Percentiles rank a stretch among this genome's conserved stretches.
phyloP scores from a whole-genome alignment of 208 protist genomes.

The Tetramitus jugosus region DNA sequence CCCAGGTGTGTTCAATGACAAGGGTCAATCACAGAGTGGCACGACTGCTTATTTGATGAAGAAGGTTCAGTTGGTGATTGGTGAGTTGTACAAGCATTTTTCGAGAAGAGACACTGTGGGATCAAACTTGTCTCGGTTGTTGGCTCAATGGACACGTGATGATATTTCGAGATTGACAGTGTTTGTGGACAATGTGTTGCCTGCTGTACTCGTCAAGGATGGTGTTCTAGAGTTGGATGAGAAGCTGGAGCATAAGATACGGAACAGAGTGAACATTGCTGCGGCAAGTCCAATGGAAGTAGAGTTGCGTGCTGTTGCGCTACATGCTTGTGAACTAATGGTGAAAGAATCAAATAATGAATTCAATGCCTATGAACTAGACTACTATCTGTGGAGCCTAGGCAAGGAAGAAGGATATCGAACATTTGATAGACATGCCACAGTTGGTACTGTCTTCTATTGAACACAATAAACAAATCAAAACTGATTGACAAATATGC shows the following conservation, averaged over 20 bases:
- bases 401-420: not conserved
- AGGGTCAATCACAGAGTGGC: not conserved
- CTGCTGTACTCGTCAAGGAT: not conserved
- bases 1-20: not conserved
- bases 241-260: not conserved
- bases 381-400: not conserved
- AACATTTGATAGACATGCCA: not conserved
- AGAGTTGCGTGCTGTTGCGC: not conserved
- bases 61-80: not conserved
- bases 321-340: not conserved
- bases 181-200: slow-evolving; percentile 14
- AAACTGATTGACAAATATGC: too few relatives aligned
- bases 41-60: not conserved
- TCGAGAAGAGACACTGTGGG: not conserved
- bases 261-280: not conserved
- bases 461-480: too few relatives aligned
- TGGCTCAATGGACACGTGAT: not conserved
- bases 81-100: not conserved
- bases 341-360: not conserved
- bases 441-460: not conserved
- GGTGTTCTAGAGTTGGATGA: not conserved
- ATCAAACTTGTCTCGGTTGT: too few relatives aligned
- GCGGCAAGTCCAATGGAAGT: not conserved
- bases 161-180: not conserved
- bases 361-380: not conserved